These are phyloP conservation scores for Eucalyptus fibrosa DNA, from an alignment of 345 rosid genomes.

Conservation along the genomic window DNA sequence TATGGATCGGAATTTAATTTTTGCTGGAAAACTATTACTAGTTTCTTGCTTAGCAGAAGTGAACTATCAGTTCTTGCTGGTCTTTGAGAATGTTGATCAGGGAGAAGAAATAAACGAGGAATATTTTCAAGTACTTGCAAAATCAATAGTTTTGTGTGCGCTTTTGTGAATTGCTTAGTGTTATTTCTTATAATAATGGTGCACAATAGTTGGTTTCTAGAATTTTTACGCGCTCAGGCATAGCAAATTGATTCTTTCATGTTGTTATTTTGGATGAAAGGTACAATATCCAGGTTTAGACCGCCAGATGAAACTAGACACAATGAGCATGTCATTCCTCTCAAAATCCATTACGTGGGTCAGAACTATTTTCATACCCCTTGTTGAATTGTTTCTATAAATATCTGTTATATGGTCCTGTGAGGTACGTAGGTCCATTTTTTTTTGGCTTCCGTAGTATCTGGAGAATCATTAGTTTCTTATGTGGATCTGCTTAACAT, in stretches of 20 bases:
- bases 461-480: not conserved
- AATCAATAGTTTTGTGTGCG: too few species aligned
- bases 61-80: too few species aligned
- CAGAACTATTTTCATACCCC: not conserved
- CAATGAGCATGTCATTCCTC: conserved; percentile 55
- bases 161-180: too few species aligned
- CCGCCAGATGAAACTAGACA: conserved; percentile 65
- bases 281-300: conserved; percentile 81
- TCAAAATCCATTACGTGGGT: conserved; percentile 59
- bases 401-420: not conserved
- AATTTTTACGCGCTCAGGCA: not conserved
- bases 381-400: not conserved
- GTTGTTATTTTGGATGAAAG: conserved; percentile 15
- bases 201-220: not conserved
- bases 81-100: too few species aligned
- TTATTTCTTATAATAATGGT: not conserved
- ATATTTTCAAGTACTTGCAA: too few species aligned
- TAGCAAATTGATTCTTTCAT: not conserved
- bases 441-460: not conserved
- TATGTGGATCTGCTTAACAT: not conserved
- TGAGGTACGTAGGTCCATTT: not conserved
- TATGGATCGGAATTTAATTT: too few species aligned
- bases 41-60: too few species aligned
- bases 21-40: too few species aligned
- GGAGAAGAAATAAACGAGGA: too few species aligned